Evolutionary conservation across 345 rosid species (phyloP).

Genomic region (Eucalyptus marginata): DNA sequence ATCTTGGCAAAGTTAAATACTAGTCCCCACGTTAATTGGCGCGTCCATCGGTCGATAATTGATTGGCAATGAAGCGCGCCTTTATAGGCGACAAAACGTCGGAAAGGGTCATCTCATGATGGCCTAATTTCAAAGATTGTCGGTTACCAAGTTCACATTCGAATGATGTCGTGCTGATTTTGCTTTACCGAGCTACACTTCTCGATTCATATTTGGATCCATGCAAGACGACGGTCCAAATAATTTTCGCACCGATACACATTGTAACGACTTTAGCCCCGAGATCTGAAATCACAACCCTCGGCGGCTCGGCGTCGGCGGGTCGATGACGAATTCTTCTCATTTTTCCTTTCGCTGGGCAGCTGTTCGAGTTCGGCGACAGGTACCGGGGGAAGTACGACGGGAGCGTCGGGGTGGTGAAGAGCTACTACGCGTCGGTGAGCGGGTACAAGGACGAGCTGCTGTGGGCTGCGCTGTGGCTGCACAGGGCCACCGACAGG

Average conservation of each 20-base stretch:
- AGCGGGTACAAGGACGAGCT: constrained; percentile 96
- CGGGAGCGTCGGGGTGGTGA: constrained; percentile 57
- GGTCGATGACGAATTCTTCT: neutral
- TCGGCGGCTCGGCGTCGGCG: neutral
- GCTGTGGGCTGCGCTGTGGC: constrained; percentile 94
- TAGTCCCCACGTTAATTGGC: neutral
- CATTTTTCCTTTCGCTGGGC: neutral
- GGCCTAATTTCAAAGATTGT: neutral
- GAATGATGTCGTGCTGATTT: neutral
- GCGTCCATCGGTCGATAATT: neutral
- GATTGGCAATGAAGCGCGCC: neutral
- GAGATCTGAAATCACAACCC: neutral
- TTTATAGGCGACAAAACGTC: neutral
- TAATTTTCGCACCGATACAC: neutral
- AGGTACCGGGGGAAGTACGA: constrained; percentile 72
- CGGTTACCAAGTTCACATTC: neutral
- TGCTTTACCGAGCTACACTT: neutral
- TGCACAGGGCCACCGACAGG: constrained; percentile 83
- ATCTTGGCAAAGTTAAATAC: neutral
- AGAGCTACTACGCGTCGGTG: constrained; percentile 80
- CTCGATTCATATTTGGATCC: no score
- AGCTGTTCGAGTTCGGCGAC: constrained; percentile 91
- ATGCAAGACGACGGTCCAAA: neutral
- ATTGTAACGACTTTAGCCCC: neutral
- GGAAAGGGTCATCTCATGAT: neutral